Conservation (phyloP, 148 eudicot species). For the Gaultheria prostrata region DNA sequence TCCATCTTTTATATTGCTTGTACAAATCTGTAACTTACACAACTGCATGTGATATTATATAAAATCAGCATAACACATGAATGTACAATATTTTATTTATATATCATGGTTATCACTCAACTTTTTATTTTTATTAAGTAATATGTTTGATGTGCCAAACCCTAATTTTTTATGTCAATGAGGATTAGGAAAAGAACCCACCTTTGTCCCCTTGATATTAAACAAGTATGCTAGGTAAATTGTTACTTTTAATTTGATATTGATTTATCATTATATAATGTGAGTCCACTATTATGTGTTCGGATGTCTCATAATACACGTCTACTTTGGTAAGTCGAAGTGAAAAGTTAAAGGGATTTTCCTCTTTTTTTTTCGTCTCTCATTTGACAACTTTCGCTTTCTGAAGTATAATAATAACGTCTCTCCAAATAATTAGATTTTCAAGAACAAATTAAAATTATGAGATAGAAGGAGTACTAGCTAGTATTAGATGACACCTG, state of each 20-base stretch:
- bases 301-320: too few species aligned
- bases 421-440: too few species aligned
- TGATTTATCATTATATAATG: neutral
- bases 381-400: too few species aligned
- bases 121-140: neutral
- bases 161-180: neutral
- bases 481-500: too few species aligned
- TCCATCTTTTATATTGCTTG: neutral
- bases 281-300: too few species aligned
- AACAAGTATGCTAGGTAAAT: neutral
- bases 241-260: constrained; percentile 9
- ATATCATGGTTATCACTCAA: neutral
- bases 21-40: neutral
- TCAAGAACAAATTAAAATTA: too few species aligned
- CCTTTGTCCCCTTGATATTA: neutral
- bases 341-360: too few species aligned
- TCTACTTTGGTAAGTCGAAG: too few species aligned
- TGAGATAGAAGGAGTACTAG: too few species aligned
- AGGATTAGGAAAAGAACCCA: neutral
- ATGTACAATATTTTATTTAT: too few species aligned
- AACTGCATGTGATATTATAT: neutral
- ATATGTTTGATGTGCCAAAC: neutral
- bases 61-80: neutral
- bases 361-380: too few species aligned
- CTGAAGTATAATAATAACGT: too few species aligned